Evolutionary conservation across 2,329 filamentous ascomycete species (phyloP).

Genomic region (Cladosporium phlei): DNA sequence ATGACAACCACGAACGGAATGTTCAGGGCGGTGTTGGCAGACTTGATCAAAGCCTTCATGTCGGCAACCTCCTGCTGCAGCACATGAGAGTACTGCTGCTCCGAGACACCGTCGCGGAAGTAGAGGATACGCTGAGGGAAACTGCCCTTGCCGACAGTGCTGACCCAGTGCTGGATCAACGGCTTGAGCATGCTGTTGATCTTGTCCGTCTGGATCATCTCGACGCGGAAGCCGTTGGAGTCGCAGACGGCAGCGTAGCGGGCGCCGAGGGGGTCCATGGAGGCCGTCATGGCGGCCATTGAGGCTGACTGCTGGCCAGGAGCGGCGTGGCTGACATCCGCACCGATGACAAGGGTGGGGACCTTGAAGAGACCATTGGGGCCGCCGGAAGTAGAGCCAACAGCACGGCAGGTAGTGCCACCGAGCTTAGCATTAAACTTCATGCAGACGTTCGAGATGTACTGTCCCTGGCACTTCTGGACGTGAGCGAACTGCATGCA

Average conservation of each 20-base stretch:
- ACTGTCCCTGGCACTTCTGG: slow-evolving; percentile 66
- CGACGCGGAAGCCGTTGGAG: slow-evolving; percentile 75
- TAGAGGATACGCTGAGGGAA: slow-evolving; percentile 76
- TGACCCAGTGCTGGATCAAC: slow-evolving; percentile 57
- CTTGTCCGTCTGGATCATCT: slow-evolving; percentile 69
- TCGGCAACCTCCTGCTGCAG: slow-evolving; percentile 70
- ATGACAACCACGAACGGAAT: slow-evolving; percentile 80
- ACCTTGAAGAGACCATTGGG: slow-evolving; percentile 32
- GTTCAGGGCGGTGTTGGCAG: slow-evolving; percentile 31
- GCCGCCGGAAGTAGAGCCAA: slow-evolving; percentile 34
- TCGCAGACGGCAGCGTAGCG: slow-evolving; percentile 75
- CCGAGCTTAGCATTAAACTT: slow-evolving; percentile 96
- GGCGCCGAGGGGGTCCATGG: slow-evolving; percentile 65
- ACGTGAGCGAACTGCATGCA: slow-evolving; percentile 71
- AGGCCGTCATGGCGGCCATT: slow-evolving; percentile 82
- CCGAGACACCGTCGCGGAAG: slow-evolving; percentile 86
- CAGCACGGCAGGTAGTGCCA: slow-evolving; percentile 62
- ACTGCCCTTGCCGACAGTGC: slow-evolving; percentile 48
- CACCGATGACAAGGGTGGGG: slow-evolving; percentile 79
- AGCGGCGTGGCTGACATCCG: slow-evolving; percentile 81
- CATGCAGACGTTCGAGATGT: slow-evolving; percentile 90
- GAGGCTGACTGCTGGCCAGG: slow-evolving; percentile 64
- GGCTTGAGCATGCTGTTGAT: slow-evolving; percentile 61
- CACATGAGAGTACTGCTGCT: slow-evolving; percentile 78
- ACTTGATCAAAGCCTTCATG: slow-evolving; percentile 53